Base-by-base conservation (phyloP, 805 yeast species). In the Wickerhamiella vanderwaltii region DNA sequence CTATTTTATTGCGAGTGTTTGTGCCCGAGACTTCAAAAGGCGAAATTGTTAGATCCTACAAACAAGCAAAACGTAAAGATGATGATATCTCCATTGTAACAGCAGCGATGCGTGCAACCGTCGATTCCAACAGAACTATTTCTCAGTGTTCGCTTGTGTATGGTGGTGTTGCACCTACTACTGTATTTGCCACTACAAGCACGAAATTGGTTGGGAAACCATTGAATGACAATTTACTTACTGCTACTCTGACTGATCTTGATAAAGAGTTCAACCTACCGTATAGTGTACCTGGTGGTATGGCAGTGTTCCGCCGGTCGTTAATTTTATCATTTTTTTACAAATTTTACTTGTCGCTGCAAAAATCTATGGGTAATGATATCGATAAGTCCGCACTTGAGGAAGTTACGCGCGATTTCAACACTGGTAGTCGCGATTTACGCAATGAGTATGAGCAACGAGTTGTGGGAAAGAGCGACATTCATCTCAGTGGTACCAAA, bases 51-150 rank as follows among this genome's bases (percentile, higher is more conserved):
- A 60, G 59, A 24, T 54, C 67, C 5, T 68, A 52, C 54, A 68
- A 68, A 49, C 73, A 68, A 50, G 63, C 69, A 20, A 68, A 68
- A 56, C 56, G 73, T 41, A 67, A 67, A 47, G 72, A 68, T 50
- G 73, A 68, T 44, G 73, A 68, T 53, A 68, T 68, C 37, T 67
- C 73, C 11, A 67, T 68, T 44, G 73, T 68, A 9, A 66, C 72
- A 13, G 59, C 67, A 0, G 65, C 68, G 43, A 45, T 67, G 44
- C 49, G 66, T 34, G 48, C 51, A 4, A 44, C 36, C 12, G 40
- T 53, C 12, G 55, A 45, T 18, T 45, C 44, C 24, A 36, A 40
- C 18, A 11, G 26, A 7, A 28, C 29, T 1, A 44, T 41, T 3
- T 47, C 39, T 18, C 51, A 59, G 29, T 58, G 65, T 1, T 52